These are phyloP conservation scores for Conoideocrella luteorostrata DNA, from an alignment of 2,329 filamentous ascomycete genomes.

Conservation along the genomic window DNA sequence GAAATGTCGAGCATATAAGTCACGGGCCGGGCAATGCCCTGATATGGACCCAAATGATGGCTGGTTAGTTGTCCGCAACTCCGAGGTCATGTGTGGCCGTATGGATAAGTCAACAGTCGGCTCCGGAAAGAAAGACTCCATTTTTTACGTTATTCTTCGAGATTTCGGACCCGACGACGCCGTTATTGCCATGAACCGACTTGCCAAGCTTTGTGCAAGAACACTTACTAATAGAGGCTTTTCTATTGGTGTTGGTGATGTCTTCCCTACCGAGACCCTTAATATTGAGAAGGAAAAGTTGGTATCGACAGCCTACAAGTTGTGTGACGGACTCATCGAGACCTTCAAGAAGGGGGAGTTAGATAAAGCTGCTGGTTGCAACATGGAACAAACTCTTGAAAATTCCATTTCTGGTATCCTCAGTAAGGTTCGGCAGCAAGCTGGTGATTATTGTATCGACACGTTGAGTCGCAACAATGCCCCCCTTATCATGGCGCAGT, in stretches of 20 bases:
- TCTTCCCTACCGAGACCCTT: conserved; percentile 72
- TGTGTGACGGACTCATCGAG: conserved; percentile 78
- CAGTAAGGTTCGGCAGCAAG: conserved; percentile 83
- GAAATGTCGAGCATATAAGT: conserved; percentile 74
- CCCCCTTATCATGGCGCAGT: conserved; percentile 93
- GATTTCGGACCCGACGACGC: conserved; percentile 90
- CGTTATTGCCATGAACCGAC: conserved; percentile 84
- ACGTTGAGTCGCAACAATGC: conserved; percentile 89
- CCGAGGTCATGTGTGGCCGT: conserved; percentile 91
- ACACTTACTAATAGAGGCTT: conserved; percentile 88
- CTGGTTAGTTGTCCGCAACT: conserved; percentile 91
- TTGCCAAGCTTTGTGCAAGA: conserved; percentile 84
- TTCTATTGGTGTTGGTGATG: conserved; percentile 92
- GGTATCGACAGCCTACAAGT: conserved; percentile 69
- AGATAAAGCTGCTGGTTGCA: conserved; percentile 80
- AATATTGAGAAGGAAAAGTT: conserved; percentile 67
- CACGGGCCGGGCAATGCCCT: conserved; percentile 48
- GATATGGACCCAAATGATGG: conserved; percentile 82
- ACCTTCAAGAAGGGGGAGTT: conserved; percentile 75
- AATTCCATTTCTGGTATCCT: conserved; percentile 86
- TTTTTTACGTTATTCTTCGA: conserved; percentile 94
- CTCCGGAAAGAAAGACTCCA: conserved; percentile 92
- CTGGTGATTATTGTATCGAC: conserved; percentile 83
- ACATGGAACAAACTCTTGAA: conserved; percentile 87
- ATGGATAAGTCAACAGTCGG: conserved; percentile 99